A percentile compares a stretch with the other conserved stretches of the same genome.
Conservation (phyloP, 176 grass and related monocot genomes). For the Echinochloa phyllopogon region DNA sequence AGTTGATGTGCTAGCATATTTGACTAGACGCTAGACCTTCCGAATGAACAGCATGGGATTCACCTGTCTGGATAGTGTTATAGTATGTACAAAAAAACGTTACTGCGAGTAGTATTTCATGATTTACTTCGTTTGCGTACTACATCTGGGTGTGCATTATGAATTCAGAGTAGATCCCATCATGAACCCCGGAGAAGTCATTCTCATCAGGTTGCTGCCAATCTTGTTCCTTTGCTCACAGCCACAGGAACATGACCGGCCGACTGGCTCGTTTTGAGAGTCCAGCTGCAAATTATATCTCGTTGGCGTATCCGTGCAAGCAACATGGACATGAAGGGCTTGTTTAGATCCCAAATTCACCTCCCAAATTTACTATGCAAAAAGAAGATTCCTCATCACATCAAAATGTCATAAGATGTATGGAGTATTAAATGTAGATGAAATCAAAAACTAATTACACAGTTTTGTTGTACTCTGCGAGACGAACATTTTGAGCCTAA, state of each 20-base stretch:
- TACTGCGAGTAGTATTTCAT: not conserved
- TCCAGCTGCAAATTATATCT: constrained; percentile 43
- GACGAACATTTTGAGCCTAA: no score
- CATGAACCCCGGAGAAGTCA: constrained; percentile 17
- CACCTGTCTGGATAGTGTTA: no score
- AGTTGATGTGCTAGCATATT: not conserved
- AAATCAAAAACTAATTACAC: no score
- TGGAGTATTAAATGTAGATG: no score
- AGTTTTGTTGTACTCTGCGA: no score
- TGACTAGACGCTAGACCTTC: not conserved
- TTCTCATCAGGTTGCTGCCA: not conserved
- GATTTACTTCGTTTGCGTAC: constrained; percentile 15
- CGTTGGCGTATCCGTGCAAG: constrained; percentile 30
- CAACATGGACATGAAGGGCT: constrained; percentile 6
- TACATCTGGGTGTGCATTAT: not conserved
- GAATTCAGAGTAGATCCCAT: constrained; percentile 11
- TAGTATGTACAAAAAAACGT: no score
- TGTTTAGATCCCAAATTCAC: no score
- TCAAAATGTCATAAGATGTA: no score
- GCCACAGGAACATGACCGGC: not conserved
- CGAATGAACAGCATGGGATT: not conserved
- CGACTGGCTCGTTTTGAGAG: no score
- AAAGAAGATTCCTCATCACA: no score
- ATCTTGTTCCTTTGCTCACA: constrained; percentile 29
- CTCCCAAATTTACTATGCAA: no score